phyloP scores from a whole-genome alignment of 805 yeast genomes.

The Candida adriatica region DNA sequence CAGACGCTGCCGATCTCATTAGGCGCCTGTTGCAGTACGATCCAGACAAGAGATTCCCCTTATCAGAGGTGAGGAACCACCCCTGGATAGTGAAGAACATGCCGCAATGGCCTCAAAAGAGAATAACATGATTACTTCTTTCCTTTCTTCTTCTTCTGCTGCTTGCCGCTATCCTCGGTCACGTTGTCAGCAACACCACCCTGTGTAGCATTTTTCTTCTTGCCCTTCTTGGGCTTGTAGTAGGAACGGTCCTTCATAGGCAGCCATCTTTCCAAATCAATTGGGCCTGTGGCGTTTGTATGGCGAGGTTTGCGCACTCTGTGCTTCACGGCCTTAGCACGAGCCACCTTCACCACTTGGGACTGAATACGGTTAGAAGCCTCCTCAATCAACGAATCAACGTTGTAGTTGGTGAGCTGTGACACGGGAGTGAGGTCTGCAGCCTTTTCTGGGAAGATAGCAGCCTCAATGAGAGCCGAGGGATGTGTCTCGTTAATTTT shows the following conservation, averaged over 20 bases:
- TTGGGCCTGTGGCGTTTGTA: slow-evolving; percentile 29
- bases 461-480: slow-evolving; percentile 5
- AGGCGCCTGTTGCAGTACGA: slow-evolving; percentile 53
- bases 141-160: slow-evolving; percentile 19
- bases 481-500: slow-evolving; percentile 1
- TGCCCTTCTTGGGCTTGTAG: slow-evolving; percentile 70
- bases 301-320: slow-evolving; percentile 28
- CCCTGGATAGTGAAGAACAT: slow-evolving; percentile 77
- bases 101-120: slow-evolving; percentile 47
- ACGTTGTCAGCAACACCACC: slow-evolving; percentile 50
- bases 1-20: slow-evolving; percentile 75
- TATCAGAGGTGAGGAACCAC: slow-evolving; percentile 60
- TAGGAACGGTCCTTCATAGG: slow-evolving; percentile 81
- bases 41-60: slow-evolving; percentile 57
- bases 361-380: slow-evolving; percentile 5
- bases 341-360: slow-evolving; percentile 1
- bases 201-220: slow-evolving; percentile 40
- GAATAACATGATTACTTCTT: too few relatives aligned
- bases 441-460: slow-evolving; percentile 4
- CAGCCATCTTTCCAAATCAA: slow-evolving; percentile 84
- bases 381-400: slow-evolving; percentile 2
- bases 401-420: slow-evolving; percentile 1
- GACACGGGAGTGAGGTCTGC: slow-evolving; percentile 1
- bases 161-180: slow-evolving; percentile 30
- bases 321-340: slow-evolving; percentile 22